These are phyloP conservation scores for Penicillium tannophilum DNA, from an alignment of 495 filamentous ascomycete species.

Conservation along the genomic window DNA sequence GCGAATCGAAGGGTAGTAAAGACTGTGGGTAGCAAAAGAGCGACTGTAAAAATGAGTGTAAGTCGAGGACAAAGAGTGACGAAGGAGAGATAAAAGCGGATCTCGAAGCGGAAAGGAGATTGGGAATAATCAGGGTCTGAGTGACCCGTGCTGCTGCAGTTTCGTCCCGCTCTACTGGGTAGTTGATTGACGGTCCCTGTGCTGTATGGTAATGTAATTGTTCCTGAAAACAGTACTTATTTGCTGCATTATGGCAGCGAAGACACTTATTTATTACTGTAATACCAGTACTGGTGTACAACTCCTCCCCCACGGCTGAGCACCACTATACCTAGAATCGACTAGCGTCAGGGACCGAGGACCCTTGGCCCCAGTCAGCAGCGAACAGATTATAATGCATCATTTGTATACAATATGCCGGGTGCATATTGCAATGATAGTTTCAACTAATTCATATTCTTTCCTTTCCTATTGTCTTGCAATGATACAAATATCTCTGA, in stretches of 20 bases:
- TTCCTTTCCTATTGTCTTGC: not conserved
- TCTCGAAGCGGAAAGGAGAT: conserved; percentile 16
- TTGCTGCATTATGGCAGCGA: not conserved
- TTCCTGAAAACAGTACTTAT: not conserved
- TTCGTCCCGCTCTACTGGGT: not conserved
- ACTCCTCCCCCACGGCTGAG: conserved; percentile 8
- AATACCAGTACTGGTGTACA: not conserved
- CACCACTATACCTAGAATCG: conserved; percentile 13
- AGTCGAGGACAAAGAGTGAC: conserved; percentile 30
- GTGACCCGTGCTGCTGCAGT: not conserved
- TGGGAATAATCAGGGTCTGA: conserved; percentile 15
- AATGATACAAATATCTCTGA: not conserved
- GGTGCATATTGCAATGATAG: not conserved
- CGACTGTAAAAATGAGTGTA: conserved; percentile 27
- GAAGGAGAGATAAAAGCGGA: conserved; percentile 23
- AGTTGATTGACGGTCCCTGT: conserved; percentile 7
- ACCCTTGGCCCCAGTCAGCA: conserved; percentile 9
- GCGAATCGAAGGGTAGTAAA: conserved; percentile 24
- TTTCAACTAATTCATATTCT: not conserved
- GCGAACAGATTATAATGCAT: not conserved
- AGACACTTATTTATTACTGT: not conserved
- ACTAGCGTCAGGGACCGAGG: conserved; percentile 29
- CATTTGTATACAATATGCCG: not conserved
- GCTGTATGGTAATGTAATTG: conserved; percentile 2
- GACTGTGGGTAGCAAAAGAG: conserved; percentile 29